Conservation (phyloP, 306 rosid species). For the Sophora flavescens region DNA sequence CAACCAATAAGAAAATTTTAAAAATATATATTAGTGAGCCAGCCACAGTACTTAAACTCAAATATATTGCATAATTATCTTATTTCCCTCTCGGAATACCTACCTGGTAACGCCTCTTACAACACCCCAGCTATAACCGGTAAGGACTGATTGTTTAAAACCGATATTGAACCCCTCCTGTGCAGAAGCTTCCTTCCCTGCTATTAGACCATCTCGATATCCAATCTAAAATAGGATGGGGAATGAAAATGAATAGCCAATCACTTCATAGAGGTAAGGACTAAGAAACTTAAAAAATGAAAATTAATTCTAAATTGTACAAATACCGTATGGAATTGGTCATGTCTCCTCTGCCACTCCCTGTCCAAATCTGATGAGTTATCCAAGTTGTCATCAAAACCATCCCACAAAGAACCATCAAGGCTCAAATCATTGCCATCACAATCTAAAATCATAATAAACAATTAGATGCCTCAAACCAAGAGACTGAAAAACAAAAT, state of each 20-base stretch:
- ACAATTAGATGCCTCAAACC: slow-evolving; percentile 26
- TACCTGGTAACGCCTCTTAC: slow-evolving; percentile 91
- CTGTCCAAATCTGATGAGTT: slow-evolving; percentile 60
- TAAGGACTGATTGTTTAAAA: slow-evolving; percentile 70
- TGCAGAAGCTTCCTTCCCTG: slow-evolving; percentile 83
- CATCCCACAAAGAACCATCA: slow-evolving; percentile 58
- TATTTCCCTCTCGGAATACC: slow-evolving; percentile 49
- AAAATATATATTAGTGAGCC: slow-evolving; percentile 13
- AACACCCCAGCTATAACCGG: slow-evolving; percentile 77
- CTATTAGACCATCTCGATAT: slow-evolving; percentile 83
- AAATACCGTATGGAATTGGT: slow-evolving; percentile 76
- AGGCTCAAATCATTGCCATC: slow-evolving; percentile 51
- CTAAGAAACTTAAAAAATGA: slow-evolving; percentile 14
- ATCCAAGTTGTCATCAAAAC: slow-evolving; percentile 59
- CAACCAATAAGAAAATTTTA: slow-evolving; percentile 35
- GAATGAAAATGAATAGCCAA: slow-evolving; percentile 10
- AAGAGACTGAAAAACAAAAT: slow-evolving; percentile 18
- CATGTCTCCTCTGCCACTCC: slow-evolving; percentile 81
- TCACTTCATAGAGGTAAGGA: slow-evolving; percentile 6
- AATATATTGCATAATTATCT: slow-evolving; percentile 16
- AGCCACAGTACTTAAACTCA: background rate
- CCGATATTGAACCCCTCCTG: slow-evolving; percentile 91
- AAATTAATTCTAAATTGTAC: slow-evolving; percentile 3
- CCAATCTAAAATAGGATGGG: slow-evolving; percentile 59
- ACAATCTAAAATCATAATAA: slow-evolving; percentile 50